These are phyloP conservation scores for Pleurotus cornucopiae DNA, from an alignment of 768 basidiomycete genomes.

Conservation along the genomic window DNA sequence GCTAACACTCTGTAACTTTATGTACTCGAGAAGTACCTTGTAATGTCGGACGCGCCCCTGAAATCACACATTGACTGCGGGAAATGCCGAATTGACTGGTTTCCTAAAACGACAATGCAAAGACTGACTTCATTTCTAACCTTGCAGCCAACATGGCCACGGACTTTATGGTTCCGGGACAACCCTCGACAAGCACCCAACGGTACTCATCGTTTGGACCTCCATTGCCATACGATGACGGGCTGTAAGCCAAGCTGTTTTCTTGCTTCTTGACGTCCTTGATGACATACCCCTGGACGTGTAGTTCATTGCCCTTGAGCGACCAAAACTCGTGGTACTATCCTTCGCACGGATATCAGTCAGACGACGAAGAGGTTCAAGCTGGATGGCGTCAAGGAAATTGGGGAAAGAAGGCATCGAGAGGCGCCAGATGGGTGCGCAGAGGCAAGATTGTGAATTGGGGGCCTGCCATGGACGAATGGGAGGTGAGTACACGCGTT, in stretches of 20 bases:
- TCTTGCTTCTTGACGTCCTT: not conserved
- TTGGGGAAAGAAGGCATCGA: conserved; percentile 77
- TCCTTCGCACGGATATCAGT: conserved; percentile 70
- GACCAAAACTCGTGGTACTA: conserved; percentile 84
- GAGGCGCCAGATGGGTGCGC: conserved; percentile 79
- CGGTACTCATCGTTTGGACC: not conserved
- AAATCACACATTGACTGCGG: not conserved
- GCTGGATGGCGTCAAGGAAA: conserved; percentile 58
- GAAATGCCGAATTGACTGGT: conserved; percentile 2
- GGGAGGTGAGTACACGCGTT: conserved; percentile 56
- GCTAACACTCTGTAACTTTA: too few relatives aligned
- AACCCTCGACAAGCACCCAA: conserved; percentile 9
- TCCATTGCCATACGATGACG: not conserved
- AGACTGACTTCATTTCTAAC: not conserved
- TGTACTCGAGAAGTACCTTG: too few relatives aligned
- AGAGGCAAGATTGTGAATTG: conserved; percentile 79
- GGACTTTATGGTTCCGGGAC: not conserved
- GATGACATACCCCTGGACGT: not conserved
- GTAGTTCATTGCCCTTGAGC: conserved; percentile 42
- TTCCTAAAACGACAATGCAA: not conserved
- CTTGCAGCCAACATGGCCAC: not conserved
- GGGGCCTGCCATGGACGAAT: conserved; percentile 82
- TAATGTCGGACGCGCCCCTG: not conserved
- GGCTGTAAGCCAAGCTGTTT: not conserved
- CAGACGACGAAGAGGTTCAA: conserved; percentile 53